These are phyloP conservation scores for Vitis hybrid DNA, from an alignment of 177 flowering plant species.

Conservation along the genomic window DNA sequence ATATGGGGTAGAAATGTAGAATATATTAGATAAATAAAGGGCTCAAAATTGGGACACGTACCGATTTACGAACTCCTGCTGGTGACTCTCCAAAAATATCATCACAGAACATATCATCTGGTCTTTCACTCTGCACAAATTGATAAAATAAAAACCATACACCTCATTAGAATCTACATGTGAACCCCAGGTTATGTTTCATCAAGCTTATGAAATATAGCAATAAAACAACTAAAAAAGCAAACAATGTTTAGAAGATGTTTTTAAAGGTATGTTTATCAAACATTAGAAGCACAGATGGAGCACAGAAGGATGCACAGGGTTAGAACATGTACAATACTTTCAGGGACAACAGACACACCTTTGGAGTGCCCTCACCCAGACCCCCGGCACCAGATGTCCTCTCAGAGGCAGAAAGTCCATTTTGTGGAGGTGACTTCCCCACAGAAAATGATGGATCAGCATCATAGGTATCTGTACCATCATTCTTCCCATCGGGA, in stretches of 20 bases:
- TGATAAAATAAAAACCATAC: not conserved
- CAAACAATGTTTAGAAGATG: not conserved
- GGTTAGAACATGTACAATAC: not conserved
- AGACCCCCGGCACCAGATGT: slow-evolving; percentile 52
- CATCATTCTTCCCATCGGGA: slow-evolving; percentile 32
- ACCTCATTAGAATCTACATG: not conserved
- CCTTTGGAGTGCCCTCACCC: slow-evolving; percentile 97
- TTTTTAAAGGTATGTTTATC: not conserved
- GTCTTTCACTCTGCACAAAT: slow-evolving; percentile 82
- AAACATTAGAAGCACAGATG: not conserved
- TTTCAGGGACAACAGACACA: slow-evolving; percentile 17
- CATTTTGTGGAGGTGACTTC: slow-evolving; percentile 65
- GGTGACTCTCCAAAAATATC: slow-evolving; percentile 99
- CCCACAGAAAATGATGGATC: slow-evolving; percentile 55
- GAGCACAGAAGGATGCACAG: not conserved
- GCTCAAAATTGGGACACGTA: slow-evolving; percentile 21
- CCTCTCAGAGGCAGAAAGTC: slow-evolving; percentile 30
- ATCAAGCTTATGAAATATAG: not conserved
- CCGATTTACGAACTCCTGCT: slow-evolving; percentile 74
- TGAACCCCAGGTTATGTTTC: not conserved
- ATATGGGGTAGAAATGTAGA: too few species aligned
- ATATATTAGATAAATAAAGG: not conserved
- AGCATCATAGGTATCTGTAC: slow-evolving; percentile 36
- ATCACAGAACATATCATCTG: slow-evolving; percentile 85
- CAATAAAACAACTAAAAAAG: not conserved